Evolutionary conservation across 2,329 filamentous ascomycete species (phyloP).

Genomic region (Talaromyces sp.): DNA sequence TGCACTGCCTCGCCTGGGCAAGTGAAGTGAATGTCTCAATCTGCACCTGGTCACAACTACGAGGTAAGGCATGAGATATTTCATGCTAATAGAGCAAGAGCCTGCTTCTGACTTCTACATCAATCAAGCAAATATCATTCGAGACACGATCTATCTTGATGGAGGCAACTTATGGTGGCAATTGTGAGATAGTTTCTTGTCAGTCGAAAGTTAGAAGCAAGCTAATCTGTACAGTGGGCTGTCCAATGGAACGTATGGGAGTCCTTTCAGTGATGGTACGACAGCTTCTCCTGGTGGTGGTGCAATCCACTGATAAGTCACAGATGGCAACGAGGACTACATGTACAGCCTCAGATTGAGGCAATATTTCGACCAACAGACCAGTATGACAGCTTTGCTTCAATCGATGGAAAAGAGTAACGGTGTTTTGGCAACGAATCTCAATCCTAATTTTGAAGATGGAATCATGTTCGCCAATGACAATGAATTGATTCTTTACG

Average conservation of each 20-base stretch:
- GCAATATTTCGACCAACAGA: slow-evolving; percentile 50
- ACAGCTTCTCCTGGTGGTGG: not conserved
- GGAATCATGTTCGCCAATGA: slow-evolving; percentile 66
- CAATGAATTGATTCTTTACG: slow-evolving; percentile 62
- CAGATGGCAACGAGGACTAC: slow-evolving; percentile 53
- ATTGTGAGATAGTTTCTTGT: slow-evolving; percentile 28
- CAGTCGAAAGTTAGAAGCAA: not conserved
- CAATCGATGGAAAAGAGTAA: slow-evolving; percentile 48
- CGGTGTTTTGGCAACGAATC: slow-evolving; percentile 49
- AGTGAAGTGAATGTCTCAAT: slow-evolving; percentile 58
- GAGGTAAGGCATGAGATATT: slow-evolving; percentile 30
- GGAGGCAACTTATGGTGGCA: slow-evolving; percentile 59
- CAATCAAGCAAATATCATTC: slow-evolving; percentile 55
- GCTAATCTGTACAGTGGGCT: slow-evolving; percentile 34
- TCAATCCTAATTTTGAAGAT: slow-evolving; percentile 57
- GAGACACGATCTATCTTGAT: slow-evolving; percentile 64
- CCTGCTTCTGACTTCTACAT: not conserved
- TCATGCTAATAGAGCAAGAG: not conserved
- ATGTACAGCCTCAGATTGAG: slow-evolving; percentile 61
- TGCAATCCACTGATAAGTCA: not conserved
- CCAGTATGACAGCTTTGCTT: slow-evolving; percentile 56
- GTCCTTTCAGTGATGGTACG: slow-evolving; percentile 41
- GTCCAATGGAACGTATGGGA: slow-evolving; percentile 41
- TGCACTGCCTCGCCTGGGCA: slow-evolving; percentile 16
- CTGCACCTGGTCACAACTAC: slow-evolving; percentile 53